A percentile compares a stretch with the other conserved stretches of the same genome.
phyloP scores from a whole-genome alignment of 176 grass and related monocot genomes.

The Calamus simplicifolius region DNA sequence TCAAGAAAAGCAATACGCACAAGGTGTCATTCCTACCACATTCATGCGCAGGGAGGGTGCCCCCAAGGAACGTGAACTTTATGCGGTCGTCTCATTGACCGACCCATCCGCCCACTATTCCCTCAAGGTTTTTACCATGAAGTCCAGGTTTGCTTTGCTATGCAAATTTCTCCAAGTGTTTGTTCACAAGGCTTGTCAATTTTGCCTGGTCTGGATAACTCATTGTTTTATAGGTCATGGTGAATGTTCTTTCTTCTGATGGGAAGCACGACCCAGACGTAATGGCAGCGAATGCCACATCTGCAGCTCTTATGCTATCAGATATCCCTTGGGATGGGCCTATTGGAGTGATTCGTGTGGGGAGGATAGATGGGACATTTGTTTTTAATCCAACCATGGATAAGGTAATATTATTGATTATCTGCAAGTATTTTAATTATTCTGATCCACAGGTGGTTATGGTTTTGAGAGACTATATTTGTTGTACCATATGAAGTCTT shows the following conservation, averaged over 20 bases:
- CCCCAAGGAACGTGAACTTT: constrained; percentile 93
- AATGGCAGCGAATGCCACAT: constrained; percentile 96
- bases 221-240: constrained; percentile 51
- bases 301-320: constrained; percentile 90
- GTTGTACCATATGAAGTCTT: too few relatives aligned
- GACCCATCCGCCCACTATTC: constrained; percentile 90
- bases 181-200: too few relatives aligned
- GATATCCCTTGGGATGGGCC: constrained; percentile 97
- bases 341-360: constrained; percentile 84
- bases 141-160: constrained; percentile 53
- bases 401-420: constrained; percentile 43
- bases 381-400: constrained; percentile 86
- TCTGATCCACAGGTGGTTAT: too few relatives aligned
- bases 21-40: constrained; percentile 93
- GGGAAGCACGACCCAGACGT: constrained; percentile 96
- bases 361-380: constrained; percentile 83
- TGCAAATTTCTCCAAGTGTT: neutral
- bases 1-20: constrained; percentile 95
- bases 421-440: too few relatives aligned
- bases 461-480: too few relatives aligned
- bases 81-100: constrained; percentile 87
- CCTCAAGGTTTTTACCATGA: constrained; percentile 92
- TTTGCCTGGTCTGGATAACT: neutral
- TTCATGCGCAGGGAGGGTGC: constrained; percentile 98
- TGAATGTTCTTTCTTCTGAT: constrained; percentile 79